A percentile compares a stretch with the other conserved stretches of the same genome.
Evolutionary conservation across 2,329 filamentous ascomycete species (phyloP).

Genomic region (Aureobasidium sp.): DNA sequence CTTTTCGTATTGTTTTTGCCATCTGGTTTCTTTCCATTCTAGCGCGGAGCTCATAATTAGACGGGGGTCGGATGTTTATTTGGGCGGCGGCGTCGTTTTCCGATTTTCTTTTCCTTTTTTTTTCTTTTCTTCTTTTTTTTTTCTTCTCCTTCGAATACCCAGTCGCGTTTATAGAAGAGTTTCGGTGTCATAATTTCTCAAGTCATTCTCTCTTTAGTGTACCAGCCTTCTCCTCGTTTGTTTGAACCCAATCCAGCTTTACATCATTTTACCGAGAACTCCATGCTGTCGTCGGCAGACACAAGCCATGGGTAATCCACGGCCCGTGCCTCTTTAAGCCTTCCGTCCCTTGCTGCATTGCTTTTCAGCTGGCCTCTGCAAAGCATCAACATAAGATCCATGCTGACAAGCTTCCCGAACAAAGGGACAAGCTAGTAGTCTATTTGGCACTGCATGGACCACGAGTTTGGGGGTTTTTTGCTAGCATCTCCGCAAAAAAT

Average conservation of each 20-base stretch:
- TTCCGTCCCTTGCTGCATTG: not conserved
- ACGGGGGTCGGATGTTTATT: not conserved
- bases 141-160: not conserved
- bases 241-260: not conserved
- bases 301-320: not conserved
- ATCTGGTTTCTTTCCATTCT: not conserved
- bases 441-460: not conserved
- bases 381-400: not conserved
- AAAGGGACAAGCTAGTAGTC: not conserved
- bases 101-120: too few species aligned
- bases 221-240: not conserved
- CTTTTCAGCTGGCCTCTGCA: not conserved
- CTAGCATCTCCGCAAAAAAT: too few species aligned
- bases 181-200: not conserved
- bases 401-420: not conserved
- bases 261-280: not conserved
- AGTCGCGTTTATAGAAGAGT: not conserved
- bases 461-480: not conserved
- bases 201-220: not conserved
- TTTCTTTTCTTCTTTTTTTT: not conserved
- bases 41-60: not conserved
- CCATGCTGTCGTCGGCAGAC: not conserved
- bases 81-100: not conserved
- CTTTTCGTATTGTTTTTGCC: not conserved
- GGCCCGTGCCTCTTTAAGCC: not conserved